Evolutionary conservation across 495 filamentous ascomycete genomes (phyloP).

Genomic region (Xylaria longipes): DNA sequence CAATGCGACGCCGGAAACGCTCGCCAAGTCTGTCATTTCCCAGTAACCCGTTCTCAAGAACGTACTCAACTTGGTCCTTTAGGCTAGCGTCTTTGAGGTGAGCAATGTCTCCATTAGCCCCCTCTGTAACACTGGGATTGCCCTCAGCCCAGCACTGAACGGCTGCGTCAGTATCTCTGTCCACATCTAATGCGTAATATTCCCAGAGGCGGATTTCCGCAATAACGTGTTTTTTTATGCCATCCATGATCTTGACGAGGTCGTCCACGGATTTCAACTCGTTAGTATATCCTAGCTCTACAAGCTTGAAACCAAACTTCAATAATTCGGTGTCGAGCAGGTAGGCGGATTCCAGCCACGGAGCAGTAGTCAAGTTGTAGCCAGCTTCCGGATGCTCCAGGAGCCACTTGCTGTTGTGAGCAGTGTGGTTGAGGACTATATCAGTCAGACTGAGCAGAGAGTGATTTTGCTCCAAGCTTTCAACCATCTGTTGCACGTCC

Average conservation of each 20-base stretch:
- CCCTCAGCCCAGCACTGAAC: conserved; percentile 73
- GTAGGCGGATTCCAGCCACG: conserved; percentile 88
- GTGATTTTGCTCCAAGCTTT: conserved; percentile 83
- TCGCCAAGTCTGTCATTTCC: conserved; percentile 77
- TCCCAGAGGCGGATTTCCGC: conserved; percentile 84
- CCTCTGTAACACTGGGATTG: conserved; percentile 54
- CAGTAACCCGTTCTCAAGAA: conserved; percentile 64
- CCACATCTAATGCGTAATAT: conserved; percentile 84
- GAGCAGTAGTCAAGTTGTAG: conserved; percentile 92
- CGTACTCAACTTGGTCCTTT: conserved; percentile 60
- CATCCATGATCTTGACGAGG: conserved; percentile 83
- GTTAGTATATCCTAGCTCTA: conserved; percentile 72
- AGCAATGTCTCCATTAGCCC: conserved; percentile 49
- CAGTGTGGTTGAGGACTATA: conserved; percentile 98
- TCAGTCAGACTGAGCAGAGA: conserved; percentile 90
- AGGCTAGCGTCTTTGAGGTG: conserved; percentile 47
- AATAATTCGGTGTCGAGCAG: conserved; percentile 86
- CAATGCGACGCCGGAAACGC: conserved; percentile 72
- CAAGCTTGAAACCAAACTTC: conserved; percentile 73
- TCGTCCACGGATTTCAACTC: conserved; percentile 74
- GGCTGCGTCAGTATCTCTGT: conserved; percentile 70
- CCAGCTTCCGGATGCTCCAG: conserved; percentile 94
- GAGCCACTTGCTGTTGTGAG: conserved; percentile 93
- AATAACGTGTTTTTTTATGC: conserved; percentile 79
- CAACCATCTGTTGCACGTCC: conserved; percentile 77